phyloP scores from a whole-genome alignment of 306 rosid genomes.

The Purshia tridentata region DNA sequence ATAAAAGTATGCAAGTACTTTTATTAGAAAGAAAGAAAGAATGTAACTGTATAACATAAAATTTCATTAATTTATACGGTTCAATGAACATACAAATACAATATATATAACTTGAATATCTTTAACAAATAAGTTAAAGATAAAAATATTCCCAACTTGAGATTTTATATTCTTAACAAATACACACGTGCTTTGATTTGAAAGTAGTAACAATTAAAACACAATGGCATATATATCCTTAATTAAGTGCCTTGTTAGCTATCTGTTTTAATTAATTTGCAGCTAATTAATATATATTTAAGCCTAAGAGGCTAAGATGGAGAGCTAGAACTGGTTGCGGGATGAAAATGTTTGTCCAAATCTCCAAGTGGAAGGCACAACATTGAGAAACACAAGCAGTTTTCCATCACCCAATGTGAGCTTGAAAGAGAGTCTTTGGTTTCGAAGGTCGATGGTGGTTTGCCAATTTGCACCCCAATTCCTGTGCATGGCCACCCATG shows the following conservation, averaged over 20 bases:
- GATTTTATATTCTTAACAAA: too few species aligned
- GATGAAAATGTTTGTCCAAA: conserved; percentile 84
- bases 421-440: conserved; percentile 66
- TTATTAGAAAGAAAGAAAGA: background rate
- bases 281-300: background rate
- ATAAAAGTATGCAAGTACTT: background rate
- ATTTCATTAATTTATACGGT: background rate
- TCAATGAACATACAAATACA: background rate
- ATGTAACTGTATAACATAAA: background rate
- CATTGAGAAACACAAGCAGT: conserved; percentile 44
- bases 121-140: too few species aligned
- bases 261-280: background rate
- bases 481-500: conserved; percentile 73
- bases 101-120: background rate
- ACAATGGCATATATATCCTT: too few species aligned
- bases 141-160: too few species aligned
- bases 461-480: conserved; percentile 96
- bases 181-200: too few species aligned
- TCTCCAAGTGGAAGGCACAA: conserved; percentile 73
- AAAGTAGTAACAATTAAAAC: too few species aligned
- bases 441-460: conserved; percentile 52
- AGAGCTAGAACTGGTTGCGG: conserved; percentile 42
- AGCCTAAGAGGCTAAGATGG: too few species aligned
- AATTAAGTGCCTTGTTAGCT: background rate
- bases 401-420: conserved; percentile 55